These are phyloP conservation scores for Collybia sp. DNA, from an alignment of 768 basidiomycete genomes.

Conservation along the genomic window DNA sequence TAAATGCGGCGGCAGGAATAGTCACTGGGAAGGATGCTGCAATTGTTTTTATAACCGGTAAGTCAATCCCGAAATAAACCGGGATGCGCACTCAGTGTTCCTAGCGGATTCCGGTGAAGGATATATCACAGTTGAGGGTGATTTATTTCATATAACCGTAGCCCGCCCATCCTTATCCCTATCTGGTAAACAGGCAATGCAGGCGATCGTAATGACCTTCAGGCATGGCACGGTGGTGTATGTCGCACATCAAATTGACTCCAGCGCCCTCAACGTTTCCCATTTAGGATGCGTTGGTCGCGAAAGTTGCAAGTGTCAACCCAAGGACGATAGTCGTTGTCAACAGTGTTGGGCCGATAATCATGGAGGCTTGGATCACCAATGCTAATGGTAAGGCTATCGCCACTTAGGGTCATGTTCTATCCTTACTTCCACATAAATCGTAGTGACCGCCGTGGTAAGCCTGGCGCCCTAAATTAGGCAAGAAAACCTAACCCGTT, in stretches of 20 bases:
- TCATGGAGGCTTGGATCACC: conserved; percentile 53
- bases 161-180: too few relatives aligned
- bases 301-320: conserved; percentile 49
- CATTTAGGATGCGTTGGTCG: conserved; percentile 38
- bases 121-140: conserved; percentile 40
- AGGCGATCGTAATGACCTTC: conserved; percentile 48
- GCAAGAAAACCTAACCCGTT: neutral
- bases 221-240: conserved; percentile 48
- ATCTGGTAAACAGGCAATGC: conserved; percentile 31
- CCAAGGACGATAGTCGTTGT: conserved; percentile 62
- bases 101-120: conserved; percentile 39
- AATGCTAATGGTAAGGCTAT: conserved; percentile 39
- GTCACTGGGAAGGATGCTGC: conserved; percentile 45
- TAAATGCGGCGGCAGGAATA: conserved; percentile 35
- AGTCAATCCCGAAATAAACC: neutral
- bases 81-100: neutral
- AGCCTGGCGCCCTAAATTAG: conserved; percentile 3
- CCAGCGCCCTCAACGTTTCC: neutral
- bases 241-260: conserved; percentile 2
- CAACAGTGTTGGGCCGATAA: conserved; percentile 59
- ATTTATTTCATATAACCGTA: neutral
- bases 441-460: conserved; percentile 32
- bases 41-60: conserved; percentile 49
- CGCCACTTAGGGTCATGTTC: too few relatives aligned
- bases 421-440: neutral